Evolutionary conservation across 2,329 filamentous ascomycete genomes (phyloP).

Genomic region (Diaporthe caulivora): DNA sequence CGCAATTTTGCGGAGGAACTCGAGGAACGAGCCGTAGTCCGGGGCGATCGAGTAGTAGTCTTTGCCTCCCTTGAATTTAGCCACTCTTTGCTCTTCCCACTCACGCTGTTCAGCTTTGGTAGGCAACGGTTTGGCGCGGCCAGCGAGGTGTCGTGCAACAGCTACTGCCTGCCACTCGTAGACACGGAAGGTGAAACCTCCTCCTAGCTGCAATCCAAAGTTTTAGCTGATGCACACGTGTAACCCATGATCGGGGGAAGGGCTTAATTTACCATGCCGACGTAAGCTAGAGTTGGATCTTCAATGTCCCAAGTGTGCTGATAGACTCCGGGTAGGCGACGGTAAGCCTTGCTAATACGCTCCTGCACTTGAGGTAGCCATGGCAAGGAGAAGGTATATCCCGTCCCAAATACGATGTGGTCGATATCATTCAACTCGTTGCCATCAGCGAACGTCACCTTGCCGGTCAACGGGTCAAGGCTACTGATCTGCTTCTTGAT

Average conservation of each 20-base stretch:
- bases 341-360: conserved; percentile 53
- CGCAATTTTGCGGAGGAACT: conserved; percentile 54
- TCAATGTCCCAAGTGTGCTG: conserved; percentile 53
- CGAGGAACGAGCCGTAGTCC: conserved; percentile 55
- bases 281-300: conserved; percentile 50
- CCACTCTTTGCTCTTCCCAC: conserved; percentile 50
- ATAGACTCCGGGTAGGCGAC: conserved; percentile 51
- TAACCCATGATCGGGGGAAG: background rate
- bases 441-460: conserved; percentile 65
- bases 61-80: conserved; percentile 48
- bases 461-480: conserved; percentile 51
- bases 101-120: background rate
- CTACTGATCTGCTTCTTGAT: conserved; percentile 58
- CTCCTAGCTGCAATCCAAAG: conserved; percentile 45
- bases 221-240: background rate
- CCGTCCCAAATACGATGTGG: conserved; percentile 70
- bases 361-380: conserved; percentile 63
- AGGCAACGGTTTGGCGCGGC: conserved; percentile 42
- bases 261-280: conserved; percentile 50
- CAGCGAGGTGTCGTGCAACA: conserved; percentile 50
- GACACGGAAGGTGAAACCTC: conserved; percentile 53
- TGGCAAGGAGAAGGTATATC: conserved; percentile 69
- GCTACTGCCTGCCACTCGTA: conserved; percentile 56
- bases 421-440: conserved; percentile 62
- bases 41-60: conserved; percentile 50